Evolutionary conservation across 768 basidiomycete genomes (phyloP).

Genomic region (Amanita thiersii): DNA sequence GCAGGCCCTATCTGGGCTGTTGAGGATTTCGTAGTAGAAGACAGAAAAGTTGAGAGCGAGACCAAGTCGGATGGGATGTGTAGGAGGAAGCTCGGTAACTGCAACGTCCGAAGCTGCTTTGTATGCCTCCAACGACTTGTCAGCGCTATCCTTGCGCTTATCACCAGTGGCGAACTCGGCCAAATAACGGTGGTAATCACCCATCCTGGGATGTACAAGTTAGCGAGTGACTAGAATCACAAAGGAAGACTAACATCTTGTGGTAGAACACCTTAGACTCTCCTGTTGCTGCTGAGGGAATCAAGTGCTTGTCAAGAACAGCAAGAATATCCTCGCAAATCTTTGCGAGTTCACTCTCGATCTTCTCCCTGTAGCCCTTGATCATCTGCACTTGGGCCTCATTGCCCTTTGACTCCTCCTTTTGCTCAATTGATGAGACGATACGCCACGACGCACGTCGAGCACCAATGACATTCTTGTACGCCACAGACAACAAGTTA

Average conservation of each 20-base stretch:
- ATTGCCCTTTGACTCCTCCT: constrained; percentile 98
- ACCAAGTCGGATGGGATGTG: constrained; percentile 97
- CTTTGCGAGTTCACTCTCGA: constrained; percentile 92
- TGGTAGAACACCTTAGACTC: constrained; percentile 99
- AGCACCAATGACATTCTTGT: constrained; percentile 99
- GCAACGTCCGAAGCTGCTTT: constrained; percentile 98
- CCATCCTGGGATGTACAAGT: constrained; percentile 64
- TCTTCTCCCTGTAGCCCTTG: constrained; percentile 97
- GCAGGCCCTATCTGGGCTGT: constrained; percentile 97
- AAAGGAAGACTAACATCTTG: constrained; percentile 70
- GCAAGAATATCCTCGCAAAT: constrained; percentile 99
- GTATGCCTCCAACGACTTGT: constrained; percentile 96
- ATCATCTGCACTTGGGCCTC: constrained; percentile 95
- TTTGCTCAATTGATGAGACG: constrained; percentile 97
- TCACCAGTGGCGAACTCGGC: constrained; percentile 98
- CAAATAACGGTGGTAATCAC: constrained; percentile 98
- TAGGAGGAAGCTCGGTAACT: constrained; percentile 89
- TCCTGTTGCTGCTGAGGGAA: constrained; percentile 91
- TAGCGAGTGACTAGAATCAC: constrained; percentile 3
- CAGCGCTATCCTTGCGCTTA: constrained; percentile 93
- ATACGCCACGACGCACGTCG: constrained; percentile 98
- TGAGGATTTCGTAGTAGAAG: constrained; percentile 99
- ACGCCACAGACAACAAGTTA: constrained; percentile 94
- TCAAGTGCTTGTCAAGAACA: constrained; percentile 96
- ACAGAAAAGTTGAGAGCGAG: constrained; percentile 99